Evolutionary conservation across 495 filamentous ascomycete species (phyloP).

Genomic region (Elasticomyces elasticus): DNA sequence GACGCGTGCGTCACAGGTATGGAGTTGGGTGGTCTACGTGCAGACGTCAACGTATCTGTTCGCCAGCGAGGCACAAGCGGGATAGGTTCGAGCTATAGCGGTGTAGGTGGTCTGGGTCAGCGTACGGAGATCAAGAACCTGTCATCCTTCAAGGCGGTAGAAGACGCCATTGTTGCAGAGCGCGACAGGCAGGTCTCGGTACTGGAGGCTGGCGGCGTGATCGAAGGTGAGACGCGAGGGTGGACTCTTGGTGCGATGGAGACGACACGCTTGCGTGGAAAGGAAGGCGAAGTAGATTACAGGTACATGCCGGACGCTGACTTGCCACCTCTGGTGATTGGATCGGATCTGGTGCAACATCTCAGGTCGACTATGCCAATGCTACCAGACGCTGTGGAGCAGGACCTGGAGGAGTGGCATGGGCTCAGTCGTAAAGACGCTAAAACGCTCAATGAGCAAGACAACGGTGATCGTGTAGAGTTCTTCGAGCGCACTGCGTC

Average conservation of each 20-base stretch:
- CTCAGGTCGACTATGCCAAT: slow-evolving; percentile 51
- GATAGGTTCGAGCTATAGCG: slow-evolving; percentile 38
- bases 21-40: slow-evolving; percentile 83
- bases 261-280: slow-evolving; percentile 66
- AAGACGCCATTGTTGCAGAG: slow-evolving; percentile 87
- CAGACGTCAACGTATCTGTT: slow-evolving; percentile 93
- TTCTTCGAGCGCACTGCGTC: slow-evolving; percentile 72
- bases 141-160: slow-evolving; percentile 85
- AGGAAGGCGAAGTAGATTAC: slow-evolving; percentile 96
- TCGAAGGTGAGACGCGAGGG: slow-evolving; percentile 84
- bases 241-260: slow-evolving; percentile 79
- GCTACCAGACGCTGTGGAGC: slow-evolving; percentile 59
- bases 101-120: slow-evolving; percentile 58
- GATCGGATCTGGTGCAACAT: slow-evolving; percentile 52
- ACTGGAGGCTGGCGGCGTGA: slow-evolving; percentile 63
- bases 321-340: slow-evolving; percentile 67
- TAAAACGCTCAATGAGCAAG: slow-evolving; percentile 64
- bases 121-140: slow-evolving; percentile 97
- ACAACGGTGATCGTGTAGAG: slow-evolving; percentile 70
- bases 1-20: slow-evolving; percentile 80
- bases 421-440: slow-evolving; percentile 77
- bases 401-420: slow-evolving; percentile 39
- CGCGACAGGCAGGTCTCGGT: slow-evolving; percentile 75
- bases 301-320: slow-evolving; percentile 98
- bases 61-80: slow-evolving; percentile 38